Base-by-base conservation (phyloP, 1,284 basidiomycete species). In the Ustilago tritici region DNA sequence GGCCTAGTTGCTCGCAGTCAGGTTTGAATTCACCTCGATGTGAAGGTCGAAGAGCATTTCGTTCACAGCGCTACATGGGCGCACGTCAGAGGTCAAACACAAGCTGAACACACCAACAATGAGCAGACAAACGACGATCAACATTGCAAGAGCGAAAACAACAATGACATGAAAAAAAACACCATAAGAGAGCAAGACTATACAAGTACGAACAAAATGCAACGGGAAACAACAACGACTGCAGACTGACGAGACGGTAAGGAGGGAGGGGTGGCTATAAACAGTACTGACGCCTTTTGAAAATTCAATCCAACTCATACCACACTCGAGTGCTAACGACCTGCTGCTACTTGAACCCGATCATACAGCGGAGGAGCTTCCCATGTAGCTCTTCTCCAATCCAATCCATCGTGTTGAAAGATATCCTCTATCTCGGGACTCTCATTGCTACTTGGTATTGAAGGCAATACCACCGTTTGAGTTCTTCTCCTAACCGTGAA, bases 341-440 rank as follows among this genome's bases (percentile, higher is more conserved):
- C n/a, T 19, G 46, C n/a, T 19, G 14, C 28, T n/a, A 58, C 15
- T 46, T 17, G 31, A n/a, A 41, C 36, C 12, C 47, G 65, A 56
- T 57, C 59, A 47, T 78, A 78, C 43, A 78, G 50, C 3, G 76
- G 76, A 35, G 76, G 73, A 17, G 68, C 69, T 62, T 78, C 76
- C 69, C 72, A 78, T 4, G 69, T 70, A 1, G 69, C 60, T n/a
- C 76, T 56, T 38, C 72, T 61, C 76, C 76, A 78, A 65, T 78
- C 76, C 60, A 69, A 19, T 4, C 76, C 76, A 34, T 78, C 76
- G 66, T 78, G 61, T 50, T 75, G 67, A 28, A 78, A 62, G 50
- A 78, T 69, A 38, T 78, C 76, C 15, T 75, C 50, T 50, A 78
- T 70, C n/a, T 73, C 70, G 43, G 70, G 59, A 46, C 65, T 32